A percentile compares a stretch with the other conserved stretches of the same genome.
Evolutionary conservation across 129 eudicot genomes (phyloP).

Genomic region (Heracleum sosnowskyi): DNA sequence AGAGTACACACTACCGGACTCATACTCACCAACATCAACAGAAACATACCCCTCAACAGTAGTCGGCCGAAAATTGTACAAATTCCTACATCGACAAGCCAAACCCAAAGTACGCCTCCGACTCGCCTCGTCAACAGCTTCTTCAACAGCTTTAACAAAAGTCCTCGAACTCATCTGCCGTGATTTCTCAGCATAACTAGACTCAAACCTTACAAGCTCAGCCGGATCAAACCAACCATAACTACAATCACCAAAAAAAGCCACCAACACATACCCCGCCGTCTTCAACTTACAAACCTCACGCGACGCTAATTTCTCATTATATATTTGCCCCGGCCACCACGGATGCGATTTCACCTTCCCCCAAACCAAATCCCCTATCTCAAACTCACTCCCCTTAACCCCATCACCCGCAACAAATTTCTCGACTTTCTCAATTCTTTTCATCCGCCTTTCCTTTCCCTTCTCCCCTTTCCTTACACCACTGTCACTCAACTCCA

Average conservation of each 20-base stretch:
- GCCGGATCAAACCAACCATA: slow-evolving; percentile 91
- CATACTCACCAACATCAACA: slow-evolving; percentile 72
- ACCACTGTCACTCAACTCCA: not conserved
- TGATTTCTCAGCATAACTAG: slow-evolving; percentile 58
- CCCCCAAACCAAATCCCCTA: slow-evolving; percentile 99
- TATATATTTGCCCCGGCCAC: slow-evolving; percentile 93
- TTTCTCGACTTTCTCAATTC: not conserved
- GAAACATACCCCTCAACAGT: slow-evolving; percentile 50
- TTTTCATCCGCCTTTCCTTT: not conserved
- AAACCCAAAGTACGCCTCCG: slow-evolving; percentile 71
- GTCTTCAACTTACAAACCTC: slow-evolving; percentile 63
- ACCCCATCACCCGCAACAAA: not conserved
- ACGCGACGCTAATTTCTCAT: slow-evolving; percentile 59
- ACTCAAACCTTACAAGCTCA: slow-evolving; percentile 67
- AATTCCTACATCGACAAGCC: slow-evolving; percentile 69
- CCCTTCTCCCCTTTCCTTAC: not conserved
- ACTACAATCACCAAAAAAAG: slow-evolving; percentile 93
- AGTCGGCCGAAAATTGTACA: slow-evolving; percentile 54
- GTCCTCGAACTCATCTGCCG: slow-evolving; percentile 48
- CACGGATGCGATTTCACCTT: slow-evolving; percentile 97
- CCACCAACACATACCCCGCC: slow-evolving; percentile 82
- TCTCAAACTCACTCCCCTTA: slow-evolving; percentile 33
- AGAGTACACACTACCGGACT: slow-evolving; percentile 55
- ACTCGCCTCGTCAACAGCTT: slow-evolving; percentile 72
- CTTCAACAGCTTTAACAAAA: slow-evolving; percentile 77